phyloP scores from a whole-genome alignment of 1,139 yeast genomes.

The Pneumocystis sp. region DNA sequence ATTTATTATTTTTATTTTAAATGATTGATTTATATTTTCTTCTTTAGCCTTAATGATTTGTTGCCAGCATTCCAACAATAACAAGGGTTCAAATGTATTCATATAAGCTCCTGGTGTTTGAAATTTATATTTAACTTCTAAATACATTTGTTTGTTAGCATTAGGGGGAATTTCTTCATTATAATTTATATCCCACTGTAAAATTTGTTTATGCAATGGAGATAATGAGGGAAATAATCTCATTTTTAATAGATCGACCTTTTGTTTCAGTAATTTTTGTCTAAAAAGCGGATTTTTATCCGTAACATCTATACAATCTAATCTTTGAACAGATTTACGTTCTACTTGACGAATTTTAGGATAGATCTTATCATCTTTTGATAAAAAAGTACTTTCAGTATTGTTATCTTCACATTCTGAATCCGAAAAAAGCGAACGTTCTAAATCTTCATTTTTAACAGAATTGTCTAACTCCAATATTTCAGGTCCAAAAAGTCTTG shows the following conservation, averaged over 20 bases:
- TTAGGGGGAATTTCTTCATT: slow-evolving; percentile 45
- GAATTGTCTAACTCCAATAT: slow-evolving; percentile 15
- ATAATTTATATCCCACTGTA: slow-evolving; percentile 64
- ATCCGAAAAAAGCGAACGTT: slow-evolving; percentile 6
- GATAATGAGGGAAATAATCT: slow-evolving; percentile 65
- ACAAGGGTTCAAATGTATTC: slow-evolving; percentile 56
- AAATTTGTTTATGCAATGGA: slow-evolving; percentile 54
- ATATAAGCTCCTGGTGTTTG: slow-evolving; percentile 47
- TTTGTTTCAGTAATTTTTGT: slow-evolving; percentile 30
- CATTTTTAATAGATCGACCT: slow-evolving; percentile 63
- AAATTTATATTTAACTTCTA: slow-evolving; percentile 35
- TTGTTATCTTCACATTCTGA: slow-evolving; percentile 14
- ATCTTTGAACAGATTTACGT: slow-evolving; percentile 6
- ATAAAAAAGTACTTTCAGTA: slow-evolving; percentile 18
- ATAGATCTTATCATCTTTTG: slow-evolving; percentile 4
- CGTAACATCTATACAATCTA: slow-evolving; percentile 8
- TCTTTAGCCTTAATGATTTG: slow-evolving; percentile 61
- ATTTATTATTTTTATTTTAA: slow-evolving; percentile 57
- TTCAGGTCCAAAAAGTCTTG: slow-evolving; percentile 17
- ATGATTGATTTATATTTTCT: slow-evolving; percentile 45
- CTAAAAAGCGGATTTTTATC: neutral
- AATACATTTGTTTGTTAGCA: slow-evolving; percentile 23
- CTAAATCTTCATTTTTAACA: slow-evolving; percentile 2
- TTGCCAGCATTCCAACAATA: slow-evolving; percentile 89
- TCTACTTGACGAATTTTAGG: slow-evolving; percentile 6